These are phyloP conservation scores for Penicillium sp. DNA, from an alignment of 2,329 filamentous ascomycete species.

Conservation along the genomic window DNA sequence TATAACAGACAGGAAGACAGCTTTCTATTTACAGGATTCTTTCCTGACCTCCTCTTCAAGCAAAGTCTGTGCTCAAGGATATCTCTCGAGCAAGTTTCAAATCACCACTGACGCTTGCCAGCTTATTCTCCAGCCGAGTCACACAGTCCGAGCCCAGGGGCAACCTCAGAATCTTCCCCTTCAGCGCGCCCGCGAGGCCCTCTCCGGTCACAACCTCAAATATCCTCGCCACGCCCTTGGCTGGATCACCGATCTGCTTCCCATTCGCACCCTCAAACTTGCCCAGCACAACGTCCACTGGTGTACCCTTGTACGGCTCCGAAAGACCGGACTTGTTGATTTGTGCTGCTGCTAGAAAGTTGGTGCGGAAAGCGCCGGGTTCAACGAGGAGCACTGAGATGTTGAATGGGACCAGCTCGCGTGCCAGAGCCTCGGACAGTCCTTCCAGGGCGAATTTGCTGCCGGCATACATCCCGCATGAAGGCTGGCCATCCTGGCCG, in stretches of 20 bases:
- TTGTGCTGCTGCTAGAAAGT: neutral
- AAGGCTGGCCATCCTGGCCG: neutral
- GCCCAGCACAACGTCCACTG: neutral
- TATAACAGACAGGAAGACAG: too few relatives aligned
- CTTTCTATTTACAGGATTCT: too few relatives aligned
- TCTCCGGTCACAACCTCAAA: neutral
- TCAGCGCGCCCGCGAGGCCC: neutral
- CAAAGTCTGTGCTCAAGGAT: neutral
- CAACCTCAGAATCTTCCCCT: neutral
- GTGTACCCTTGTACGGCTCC: neutral
- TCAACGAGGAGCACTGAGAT: slow-evolving; percentile 1
- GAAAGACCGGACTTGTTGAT: neutral
- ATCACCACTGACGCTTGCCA: neutral
- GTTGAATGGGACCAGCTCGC: neutral
- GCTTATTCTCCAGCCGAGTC: neutral
- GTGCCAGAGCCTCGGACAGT: neutral
- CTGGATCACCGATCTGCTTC: neutral
- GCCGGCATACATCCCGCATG: neutral
- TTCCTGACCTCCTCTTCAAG: neutral
- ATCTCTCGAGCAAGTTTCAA: neutral
- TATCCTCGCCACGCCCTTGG: neutral
- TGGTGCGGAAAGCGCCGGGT: slow-evolving; percentile 2
- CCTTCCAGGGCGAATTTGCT: slow-evolving; percentile 5
- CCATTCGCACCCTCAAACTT: neutral
- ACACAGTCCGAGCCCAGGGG: neutral